Evolutionary conservation across 2,329 filamentous ascomycete genomes (phyloP).

Genomic region (Apiospora arundinis): DNA sequence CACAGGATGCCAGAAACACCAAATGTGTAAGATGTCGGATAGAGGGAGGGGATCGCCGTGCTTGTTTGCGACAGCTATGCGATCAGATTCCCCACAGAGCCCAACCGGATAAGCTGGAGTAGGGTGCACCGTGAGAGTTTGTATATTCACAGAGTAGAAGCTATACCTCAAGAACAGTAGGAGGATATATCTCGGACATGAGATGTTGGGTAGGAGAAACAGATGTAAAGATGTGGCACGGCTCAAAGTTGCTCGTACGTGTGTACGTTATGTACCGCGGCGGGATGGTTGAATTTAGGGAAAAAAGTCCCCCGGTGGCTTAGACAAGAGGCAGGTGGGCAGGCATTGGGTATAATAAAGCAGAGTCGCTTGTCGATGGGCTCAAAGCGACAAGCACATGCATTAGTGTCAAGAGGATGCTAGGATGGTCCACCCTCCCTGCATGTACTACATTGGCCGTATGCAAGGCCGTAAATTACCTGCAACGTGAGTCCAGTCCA

Average conservation of each 20-base stretch:
- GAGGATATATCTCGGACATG: neutral
- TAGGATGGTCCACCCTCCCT: neutral
- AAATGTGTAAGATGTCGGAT: neutral
- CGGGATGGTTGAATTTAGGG: neutral
- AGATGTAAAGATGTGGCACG: neutral
- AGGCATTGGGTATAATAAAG: conserved; percentile 7
- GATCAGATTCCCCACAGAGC: neutral
- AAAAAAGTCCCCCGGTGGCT: neutral
- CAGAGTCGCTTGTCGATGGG: neutral
- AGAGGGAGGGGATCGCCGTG: neutral
- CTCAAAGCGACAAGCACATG: conserved; percentile 20
- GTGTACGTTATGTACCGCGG: neutral
- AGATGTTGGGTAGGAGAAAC: neutral
- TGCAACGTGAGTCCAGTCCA: neutral
- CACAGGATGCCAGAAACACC: neutral
- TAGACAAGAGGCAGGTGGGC: conserved; percentile 19
- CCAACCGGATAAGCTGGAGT: neutral
- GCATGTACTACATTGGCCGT: conserved; percentile 13
- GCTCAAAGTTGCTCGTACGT: neutral
- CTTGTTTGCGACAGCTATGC: neutral
- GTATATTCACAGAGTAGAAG: neutral
- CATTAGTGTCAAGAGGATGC: conserved; percentile 7
- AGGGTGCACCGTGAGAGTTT: neutral
- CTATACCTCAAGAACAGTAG: neutral
- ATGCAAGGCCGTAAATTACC: neutral